Conservation (phyloP, 495 filamentous ascomycete species). For the Clavariopsis aquatica region DNA sequence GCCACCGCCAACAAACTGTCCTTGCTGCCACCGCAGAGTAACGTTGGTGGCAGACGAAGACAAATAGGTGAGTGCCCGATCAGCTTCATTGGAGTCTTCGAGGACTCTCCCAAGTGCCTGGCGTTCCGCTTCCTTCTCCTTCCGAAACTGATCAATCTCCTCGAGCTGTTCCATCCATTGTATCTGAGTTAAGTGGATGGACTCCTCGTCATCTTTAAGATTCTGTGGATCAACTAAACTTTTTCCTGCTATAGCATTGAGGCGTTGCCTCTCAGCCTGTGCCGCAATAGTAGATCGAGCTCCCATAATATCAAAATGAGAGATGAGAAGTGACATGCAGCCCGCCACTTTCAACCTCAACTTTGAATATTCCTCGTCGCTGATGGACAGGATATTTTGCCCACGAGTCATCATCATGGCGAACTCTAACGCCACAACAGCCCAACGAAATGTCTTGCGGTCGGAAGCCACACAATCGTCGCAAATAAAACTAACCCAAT, state of each 20-base stretch:
- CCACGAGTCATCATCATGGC: slow-evolving; percentile 96
- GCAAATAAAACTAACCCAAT: slow-evolving; percentile 97
- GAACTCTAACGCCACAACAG: slow-evolving; percentile 91
- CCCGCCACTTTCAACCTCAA: slow-evolving; percentile 87
- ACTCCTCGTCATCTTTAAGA: slow-evolving; percentile 82
- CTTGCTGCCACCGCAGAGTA: slow-evolving; percentile 94
- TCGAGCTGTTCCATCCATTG: slow-evolving; percentile 69
- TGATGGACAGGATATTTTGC: slow-evolving; percentile 83
- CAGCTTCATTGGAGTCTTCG: slow-evolving; percentile 91
- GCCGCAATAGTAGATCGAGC: slow-evolving; percentile 89
- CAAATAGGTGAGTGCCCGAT: slow-evolving; percentile 88
- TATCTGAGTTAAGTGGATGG: slow-evolving; percentile 67
- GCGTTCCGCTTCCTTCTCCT: slow-evolving; percentile 80
- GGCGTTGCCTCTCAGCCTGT: slow-evolving; percentile 81
- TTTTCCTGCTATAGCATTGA: slow-evolving; percentile 74
- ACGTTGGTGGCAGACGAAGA: slow-evolving; percentile 94
- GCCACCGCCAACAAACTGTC: slow-evolving; percentile 93
- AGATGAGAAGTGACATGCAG: slow-evolving; percentile 96
- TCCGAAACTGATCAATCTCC: slow-evolving; percentile 74
- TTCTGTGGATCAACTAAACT: slow-evolving; percentile 73
- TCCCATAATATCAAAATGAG: slow-evolving; percentile 98
- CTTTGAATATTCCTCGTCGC: slow-evolving; percentile 78
- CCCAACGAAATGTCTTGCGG: slow-evolving; percentile 94
- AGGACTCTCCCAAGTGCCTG: slow-evolving; percentile 86
- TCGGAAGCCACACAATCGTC: slow-evolving; percentile 96